Base-by-base conservation (phyloP, 768 basidiomycete species). In the Amanita rubescens region DNA sequence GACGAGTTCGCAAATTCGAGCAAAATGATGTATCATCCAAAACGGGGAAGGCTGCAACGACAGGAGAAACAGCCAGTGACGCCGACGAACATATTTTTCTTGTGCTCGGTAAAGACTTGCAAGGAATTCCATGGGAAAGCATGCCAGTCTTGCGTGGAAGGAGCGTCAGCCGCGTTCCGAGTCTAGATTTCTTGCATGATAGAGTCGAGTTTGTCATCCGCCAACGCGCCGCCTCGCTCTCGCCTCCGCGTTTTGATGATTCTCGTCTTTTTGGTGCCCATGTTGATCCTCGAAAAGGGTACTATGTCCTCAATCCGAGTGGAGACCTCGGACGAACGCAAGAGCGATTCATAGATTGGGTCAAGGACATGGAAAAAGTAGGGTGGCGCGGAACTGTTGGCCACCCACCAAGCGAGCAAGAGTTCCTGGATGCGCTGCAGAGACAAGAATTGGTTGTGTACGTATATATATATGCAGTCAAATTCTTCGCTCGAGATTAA, bases 41-140 rank as follows among this genome's bases (percentile, higher is more conserved):
- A 5, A 57, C 55, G 6, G 65, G 60, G 20, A 37, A 37, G 25
- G n/a, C n/a, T n/a, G n/a, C n/a, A n/a, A n/a, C n/a, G n/a, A 8
- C 37, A 27, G 11, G 14, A n/a, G 33, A 19, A 15, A 38, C 30
- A n/a, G 54, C 49, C 33, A 27, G 58, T 39, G 57, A 60, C 19
- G 59, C 70, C 5, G 86, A 89, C 60, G 75, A 82, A 38, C 95
- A 98, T 63, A 67, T 84, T 33, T 95, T 97, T 71, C 73, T 98
- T 56, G 79, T 95, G 17, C 75, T 98, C 46, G 96, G 97, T 68
- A 90, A 90, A 69, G 84, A 89, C 55, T 71, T 94, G 10, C 90
- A 94, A 62, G 81, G 83, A 0, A 75, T 98, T 52, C 94, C 96
- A 2, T 98, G 95, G 95, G 96, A 98, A 69, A 94, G 88, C 22